phyloP scores from a whole-genome alignment of 345 rosid genomes.

The Camelina laxa region DNA sequence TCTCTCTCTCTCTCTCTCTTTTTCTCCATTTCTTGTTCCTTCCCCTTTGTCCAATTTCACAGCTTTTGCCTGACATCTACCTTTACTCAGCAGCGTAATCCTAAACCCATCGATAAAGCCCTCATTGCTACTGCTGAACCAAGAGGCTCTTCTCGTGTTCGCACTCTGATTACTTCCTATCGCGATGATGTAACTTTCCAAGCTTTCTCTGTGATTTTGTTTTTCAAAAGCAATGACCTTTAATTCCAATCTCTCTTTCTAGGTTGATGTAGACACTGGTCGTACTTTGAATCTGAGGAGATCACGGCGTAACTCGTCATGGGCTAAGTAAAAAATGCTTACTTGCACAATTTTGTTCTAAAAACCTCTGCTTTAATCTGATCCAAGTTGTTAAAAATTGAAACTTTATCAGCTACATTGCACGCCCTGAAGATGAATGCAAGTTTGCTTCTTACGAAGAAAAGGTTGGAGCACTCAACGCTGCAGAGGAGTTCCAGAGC shows the following conservation, averaged over 20 bases:
- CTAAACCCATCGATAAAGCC: slow-evolving; percentile 34
- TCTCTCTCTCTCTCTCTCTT: too few relatives aligned
- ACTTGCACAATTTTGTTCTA: background rate
- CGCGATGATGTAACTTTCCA: slow-evolving; percentile 47
- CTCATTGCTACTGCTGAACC: slow-evolving; percentile 39
- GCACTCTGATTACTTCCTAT: slow-evolving; percentile 49
- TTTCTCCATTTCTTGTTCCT: background rate
- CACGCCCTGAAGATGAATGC: slow-evolving; percentile 58
- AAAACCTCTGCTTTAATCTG: background rate
- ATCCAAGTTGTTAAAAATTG: background rate
- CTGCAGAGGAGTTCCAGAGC: slow-evolving; percentile 54
- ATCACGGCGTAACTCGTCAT: slow-evolving; percentile 40
- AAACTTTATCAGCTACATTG: slow-evolving; percentile 47
- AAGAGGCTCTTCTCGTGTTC: slow-evolving; percentile 62
- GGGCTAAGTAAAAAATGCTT: slow-evolving; percentile 42
- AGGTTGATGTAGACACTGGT: slow-evolving; percentile 39
- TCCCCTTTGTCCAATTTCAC: background rate
- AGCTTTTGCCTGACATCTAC: background rate
- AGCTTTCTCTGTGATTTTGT: background rate
- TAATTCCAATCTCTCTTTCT: background rate
- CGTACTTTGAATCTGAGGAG: slow-evolving; percentile 15
- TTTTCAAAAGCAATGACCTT: background rate
- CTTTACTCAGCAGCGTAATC: slow-evolving; percentile 37
- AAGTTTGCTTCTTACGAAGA: slow-evolving; percentile 56
- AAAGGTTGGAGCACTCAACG: slow-evolving; percentile 43